Evolutionary conservation across 2,329 filamentous ascomycete species (phyloP).

Genomic region (Parastagonospora nodorum): DNA sequence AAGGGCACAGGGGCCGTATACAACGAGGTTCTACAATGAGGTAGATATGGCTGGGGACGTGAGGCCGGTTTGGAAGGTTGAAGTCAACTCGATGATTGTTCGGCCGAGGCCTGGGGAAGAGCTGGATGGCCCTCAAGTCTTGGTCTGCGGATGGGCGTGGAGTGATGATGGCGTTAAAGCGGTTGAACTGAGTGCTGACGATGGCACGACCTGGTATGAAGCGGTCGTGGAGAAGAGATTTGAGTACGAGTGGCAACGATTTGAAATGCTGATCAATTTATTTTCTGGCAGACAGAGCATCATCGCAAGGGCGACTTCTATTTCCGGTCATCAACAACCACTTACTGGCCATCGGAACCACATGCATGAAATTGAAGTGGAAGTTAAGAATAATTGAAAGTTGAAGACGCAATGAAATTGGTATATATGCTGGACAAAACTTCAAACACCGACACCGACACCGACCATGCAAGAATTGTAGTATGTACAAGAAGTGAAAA

Average conservation of each 20-base stretch:
- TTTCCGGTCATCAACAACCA: conserved; percentile 19
- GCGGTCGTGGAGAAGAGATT: conserved; percentile 4
- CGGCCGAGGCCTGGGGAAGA: conserved; percentile 16
- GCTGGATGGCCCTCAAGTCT: conserved; percentile 1
- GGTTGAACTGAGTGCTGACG: conserved; percentile 26
- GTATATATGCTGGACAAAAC: too few relatives aligned
- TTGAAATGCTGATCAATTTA: background rate
- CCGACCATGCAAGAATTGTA: background rate
- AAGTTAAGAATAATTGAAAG: conserved; percentile 1
- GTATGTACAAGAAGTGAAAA: conserved; percentile 1
- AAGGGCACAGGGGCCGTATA: conserved; percentile 30
- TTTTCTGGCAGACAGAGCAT: background rate
- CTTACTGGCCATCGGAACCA: conserved; percentile 26
- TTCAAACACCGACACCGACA: too few relatives aligned
- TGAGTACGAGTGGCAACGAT: conserved; percentile 13
- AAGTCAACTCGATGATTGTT: conserved; percentile 36
- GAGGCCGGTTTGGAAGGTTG: conserved; percentile 33
- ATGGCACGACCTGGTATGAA: conserved; percentile 11
- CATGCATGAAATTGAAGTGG: conserved; percentile 22
- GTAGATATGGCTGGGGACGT: conserved; percentile 1
- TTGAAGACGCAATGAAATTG: too few relatives aligned
- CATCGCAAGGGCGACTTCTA: conserved; percentile 12
- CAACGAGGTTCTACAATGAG: conserved; percentile 36
- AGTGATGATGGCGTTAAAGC: conserved; percentile 17
- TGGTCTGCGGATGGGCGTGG: conserved; percentile 36